These are phyloP conservation scores for Phanerochaete sordida DNA, from an alignment of 768 basidiomycete genomes.

Conservation along the genomic window DNA sequence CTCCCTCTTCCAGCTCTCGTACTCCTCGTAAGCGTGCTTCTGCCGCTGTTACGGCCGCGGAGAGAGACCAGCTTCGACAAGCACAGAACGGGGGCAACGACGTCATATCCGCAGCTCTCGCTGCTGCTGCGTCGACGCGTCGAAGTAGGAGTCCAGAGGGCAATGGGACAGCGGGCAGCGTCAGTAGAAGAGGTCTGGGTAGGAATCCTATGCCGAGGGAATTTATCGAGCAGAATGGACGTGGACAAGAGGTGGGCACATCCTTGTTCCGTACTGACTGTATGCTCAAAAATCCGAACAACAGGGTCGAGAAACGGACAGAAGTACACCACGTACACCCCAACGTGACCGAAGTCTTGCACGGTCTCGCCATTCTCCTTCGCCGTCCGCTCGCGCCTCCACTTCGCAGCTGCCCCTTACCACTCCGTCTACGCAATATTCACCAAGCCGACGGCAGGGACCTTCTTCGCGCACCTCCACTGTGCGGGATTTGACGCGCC, in stretches of 20 bases:
- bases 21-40: conserved; percentile 43
- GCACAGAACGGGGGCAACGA: conserved; percentile 30
- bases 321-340: conserved; percentile 19
- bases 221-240: conserved; percentile 36
- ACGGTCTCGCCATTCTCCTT: conserved; percentile 15
- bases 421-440: conserved; percentile 13
- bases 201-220: conserved; percentile 53
- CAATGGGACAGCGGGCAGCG: conserved; percentile 12
- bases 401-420: conserved; percentile 17
- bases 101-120: conserved; percentile 55
- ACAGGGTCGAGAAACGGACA: conserved; percentile 1
- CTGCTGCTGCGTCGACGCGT: conserved; percentile 55
- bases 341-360: conserved; percentile 16
- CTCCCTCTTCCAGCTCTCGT: conserved; percentile 29
- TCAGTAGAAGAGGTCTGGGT: conserved; percentile 27
- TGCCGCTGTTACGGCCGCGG: conserved; percentile 28
- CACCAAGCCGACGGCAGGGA: conserved; percentile 21
- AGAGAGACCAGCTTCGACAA: conserved; percentile 7
- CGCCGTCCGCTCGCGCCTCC: conserved; percentile 18
- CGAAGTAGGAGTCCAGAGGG: conserved; percentile 39
- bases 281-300: conserved; percentile 1
- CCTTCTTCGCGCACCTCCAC: conserved; percentile 34
- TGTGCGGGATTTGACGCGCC: conserved; percentile 44
- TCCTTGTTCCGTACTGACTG: background rate
- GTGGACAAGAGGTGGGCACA: conserved; percentile 37